These are phyloP conservation scores for Aegilops bicornis DNA, from an alignment of 176 grass and related monocot genomes.

Conservation along the genomic window DNA sequence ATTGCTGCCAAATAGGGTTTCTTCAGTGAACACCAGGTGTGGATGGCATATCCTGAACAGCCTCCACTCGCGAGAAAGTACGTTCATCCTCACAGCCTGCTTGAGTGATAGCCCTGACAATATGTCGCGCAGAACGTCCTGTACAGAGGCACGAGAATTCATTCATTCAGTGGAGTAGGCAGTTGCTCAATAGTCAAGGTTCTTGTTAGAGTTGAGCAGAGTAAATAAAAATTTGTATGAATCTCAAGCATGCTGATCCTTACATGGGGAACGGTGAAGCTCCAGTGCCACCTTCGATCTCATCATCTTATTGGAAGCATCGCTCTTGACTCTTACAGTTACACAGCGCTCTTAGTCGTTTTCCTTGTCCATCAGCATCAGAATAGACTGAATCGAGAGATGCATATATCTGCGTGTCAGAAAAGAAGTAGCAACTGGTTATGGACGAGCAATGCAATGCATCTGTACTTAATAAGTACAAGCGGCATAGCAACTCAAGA, in stretches of 20 bases:
- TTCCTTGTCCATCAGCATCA: background rate
- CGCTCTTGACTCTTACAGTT: background rate
- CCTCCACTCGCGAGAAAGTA: background rate
- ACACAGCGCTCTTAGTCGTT: background rate
- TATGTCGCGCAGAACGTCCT: background rate
- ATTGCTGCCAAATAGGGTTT: too few species aligned
- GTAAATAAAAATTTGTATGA: background rate
- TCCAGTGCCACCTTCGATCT: background rate
- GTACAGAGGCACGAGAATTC: background rate
- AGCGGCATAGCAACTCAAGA: too few species aligned
- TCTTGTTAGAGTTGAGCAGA: background rate
- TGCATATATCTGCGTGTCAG: too few species aligned
- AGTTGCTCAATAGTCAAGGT: background rate
- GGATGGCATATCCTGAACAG: background rate
- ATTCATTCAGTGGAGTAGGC: background rate
- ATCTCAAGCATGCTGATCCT: background rate
- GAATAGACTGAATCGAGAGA: background rate
- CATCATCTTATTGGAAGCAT: background rate
- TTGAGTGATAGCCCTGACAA: background rate
- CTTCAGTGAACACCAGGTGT: background rate
- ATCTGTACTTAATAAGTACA: too few species aligned
- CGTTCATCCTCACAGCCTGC: background rate
- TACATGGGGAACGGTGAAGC: background rate
- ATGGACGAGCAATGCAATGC: too few species aligned
- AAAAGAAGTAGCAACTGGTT: too few species aligned